Conservation (phyloP, 1,139 yeast genomes). For the Magnusiomyces sp. region DNA sequence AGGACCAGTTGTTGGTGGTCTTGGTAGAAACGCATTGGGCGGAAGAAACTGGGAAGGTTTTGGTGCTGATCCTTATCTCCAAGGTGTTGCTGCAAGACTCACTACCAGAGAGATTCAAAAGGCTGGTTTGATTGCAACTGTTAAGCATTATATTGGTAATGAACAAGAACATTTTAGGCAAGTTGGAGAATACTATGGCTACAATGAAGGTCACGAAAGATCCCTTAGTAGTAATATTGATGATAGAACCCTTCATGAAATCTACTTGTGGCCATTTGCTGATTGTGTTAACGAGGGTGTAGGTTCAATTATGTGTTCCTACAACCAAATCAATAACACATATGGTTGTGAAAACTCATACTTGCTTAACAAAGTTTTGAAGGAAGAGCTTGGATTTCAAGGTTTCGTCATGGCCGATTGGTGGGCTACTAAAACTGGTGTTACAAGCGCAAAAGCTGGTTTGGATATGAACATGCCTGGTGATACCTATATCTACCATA, state of each 20-base stretch:
- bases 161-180: slow-evolving; percentile 63
- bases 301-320: slow-evolving; percentile 56
- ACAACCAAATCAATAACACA: slow-evolving; percentile 50
- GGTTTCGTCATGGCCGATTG: slow-evolving; percentile 62
- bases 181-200: slow-evolving; percentile 44
- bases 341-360: slow-evolving; percentile 57
- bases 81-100: slow-evolving; percentile 48
- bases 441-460: slow-evolving; percentile 50
- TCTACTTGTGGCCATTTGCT: slow-evolving; percentile 61
- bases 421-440: slow-evolving; percentile 52
- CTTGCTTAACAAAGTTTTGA: slow-evolving; percentile 45
- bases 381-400: slow-evolving; percentile 58
- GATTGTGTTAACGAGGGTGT: slow-evolving; percentile 54
- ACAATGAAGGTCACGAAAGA: slow-evolving; percentile 9
- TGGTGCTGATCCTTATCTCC: slow-evolving; percentile 56
- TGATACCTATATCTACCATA: slow-evolving; percentile 40
- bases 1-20: slow-evolving; percentile 60
- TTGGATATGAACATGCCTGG: slow-evolving; percentile 67
- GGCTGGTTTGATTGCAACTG: slow-evolving; percentile 49
- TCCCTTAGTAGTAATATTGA: slow-evolving; percentile 41
- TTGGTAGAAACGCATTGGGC: slow-evolving; percentile 54
- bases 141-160: slow-evolving; percentile 49
- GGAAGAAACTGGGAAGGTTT: slow-evolving; percentile 64
- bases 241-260: slow-evolving; percentile 55
- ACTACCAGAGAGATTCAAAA: slow-evolving; percentile 52